Evolutionary conservation across 176 grass and related monocot species (phyloP).

Genomic region (Oryza glaberrima): DNA sequence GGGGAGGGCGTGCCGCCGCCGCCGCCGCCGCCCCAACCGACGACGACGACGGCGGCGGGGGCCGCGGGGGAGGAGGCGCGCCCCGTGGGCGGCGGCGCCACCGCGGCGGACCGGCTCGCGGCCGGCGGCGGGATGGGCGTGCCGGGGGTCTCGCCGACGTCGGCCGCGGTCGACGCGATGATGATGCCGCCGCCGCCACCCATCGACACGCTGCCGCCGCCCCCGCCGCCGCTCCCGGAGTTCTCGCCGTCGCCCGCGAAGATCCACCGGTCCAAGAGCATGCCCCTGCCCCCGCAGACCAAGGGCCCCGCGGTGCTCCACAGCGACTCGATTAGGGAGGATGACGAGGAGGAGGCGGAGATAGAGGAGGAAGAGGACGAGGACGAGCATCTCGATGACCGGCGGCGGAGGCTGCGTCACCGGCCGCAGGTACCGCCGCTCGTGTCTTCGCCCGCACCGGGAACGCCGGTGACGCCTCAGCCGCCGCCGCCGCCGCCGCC

Average conservation of each 20-base stretch:
- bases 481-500: conserved; percentile 37
- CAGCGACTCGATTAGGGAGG: conserved; percentile 71
- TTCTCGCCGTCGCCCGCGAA: conserved; percentile 85
- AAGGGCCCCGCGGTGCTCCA: conserved; percentile 45
- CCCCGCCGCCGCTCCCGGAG: conserved; percentile 77
- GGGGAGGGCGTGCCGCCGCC: conserved; percentile 49
- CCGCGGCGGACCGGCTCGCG: neutral
- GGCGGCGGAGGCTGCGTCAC: conserved; percentile 44
- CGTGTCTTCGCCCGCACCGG: conserved; percentile 48
- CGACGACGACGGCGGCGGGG: neutral
- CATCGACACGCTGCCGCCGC: conserved; percentile 67
- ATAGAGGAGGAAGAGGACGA: conserved; percentile 50
- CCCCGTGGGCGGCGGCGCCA: neutral
- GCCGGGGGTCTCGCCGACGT: neutral
- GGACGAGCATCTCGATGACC: conserved; percentile 50
- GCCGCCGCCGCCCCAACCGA: neutral
- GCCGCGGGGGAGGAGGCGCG: neutral
- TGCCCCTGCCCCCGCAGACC: conserved; percentile 62
- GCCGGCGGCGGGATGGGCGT: neutral
- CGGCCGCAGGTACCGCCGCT: conserved; percentile 31
- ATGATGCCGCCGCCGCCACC: conserved; percentile 50
- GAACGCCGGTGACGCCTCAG: conserved; percentile 46
- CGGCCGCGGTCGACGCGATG: neutral
- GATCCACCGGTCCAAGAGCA: conserved; percentile 86
- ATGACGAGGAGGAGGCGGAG: conserved; percentile 52